Conservation (phyloP, 192 early-diverging fungal species). For the Coemansia sp. region DNA sequence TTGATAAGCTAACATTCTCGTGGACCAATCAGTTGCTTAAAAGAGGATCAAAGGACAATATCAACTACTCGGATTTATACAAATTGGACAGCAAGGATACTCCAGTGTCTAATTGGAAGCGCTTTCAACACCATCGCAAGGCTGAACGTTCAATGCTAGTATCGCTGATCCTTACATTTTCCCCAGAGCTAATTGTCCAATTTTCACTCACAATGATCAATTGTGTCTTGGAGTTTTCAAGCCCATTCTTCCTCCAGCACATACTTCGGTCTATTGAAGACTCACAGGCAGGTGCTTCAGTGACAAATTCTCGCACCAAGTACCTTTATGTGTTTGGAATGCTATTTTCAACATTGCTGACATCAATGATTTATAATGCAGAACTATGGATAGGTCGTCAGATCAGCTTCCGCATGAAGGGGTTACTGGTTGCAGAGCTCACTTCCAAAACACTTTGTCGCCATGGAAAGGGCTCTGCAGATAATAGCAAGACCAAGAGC, state of each 20-base stretch:
- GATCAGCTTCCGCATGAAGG: constrained; percentile 61
- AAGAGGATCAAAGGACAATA: no score
- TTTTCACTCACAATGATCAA: constrained; percentile 19
- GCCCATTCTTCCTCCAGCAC: constrained; percentile 61
- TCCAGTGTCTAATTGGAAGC: no score
- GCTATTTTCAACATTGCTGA: constrained; percentile 52
- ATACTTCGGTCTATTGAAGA: constrained; percentile 58
- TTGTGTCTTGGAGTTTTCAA: constrained; percentile 46
- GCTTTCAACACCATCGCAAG: no score
- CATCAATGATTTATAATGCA: constrained; percentile 53
- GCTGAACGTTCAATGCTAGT: no score
- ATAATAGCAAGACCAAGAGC: constrained; percentile 8
- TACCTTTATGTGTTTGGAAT: constrained; percentile 64
- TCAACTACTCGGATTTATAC: no score
- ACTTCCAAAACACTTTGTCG: no score
- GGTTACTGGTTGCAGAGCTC: no score
- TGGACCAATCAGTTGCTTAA: no score
- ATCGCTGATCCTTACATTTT: no score
- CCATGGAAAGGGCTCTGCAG: no score
- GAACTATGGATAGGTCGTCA: constrained; percentile 65
- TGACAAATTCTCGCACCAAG: constrained; percentile 21
- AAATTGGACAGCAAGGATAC: no score
- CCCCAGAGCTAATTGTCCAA: constrained; percentile 51
- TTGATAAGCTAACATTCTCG: no score
- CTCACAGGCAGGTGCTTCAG: constrained; percentile 10